Evolutionary conservation across 495 filamentous ascomycete genomes (phyloP).

Genomic region (Peziza echinospora): DNA sequence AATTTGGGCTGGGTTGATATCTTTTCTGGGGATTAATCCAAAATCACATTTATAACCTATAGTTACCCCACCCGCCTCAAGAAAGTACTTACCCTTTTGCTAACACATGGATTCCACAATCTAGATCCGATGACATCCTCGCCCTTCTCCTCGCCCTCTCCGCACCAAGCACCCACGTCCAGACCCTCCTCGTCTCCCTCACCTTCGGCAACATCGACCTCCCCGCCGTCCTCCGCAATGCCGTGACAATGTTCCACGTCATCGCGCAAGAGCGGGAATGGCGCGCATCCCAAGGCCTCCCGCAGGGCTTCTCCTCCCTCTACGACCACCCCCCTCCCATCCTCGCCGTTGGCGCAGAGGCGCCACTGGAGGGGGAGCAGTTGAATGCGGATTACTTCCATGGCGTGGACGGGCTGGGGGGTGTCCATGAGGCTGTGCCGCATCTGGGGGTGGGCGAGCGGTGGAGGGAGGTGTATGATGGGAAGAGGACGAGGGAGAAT

Average conservation of each 20-base stretch:
- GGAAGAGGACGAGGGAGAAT: neutral
- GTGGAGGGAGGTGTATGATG: conserved; percentile 50
- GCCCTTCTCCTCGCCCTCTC: conserved; percentile 70
- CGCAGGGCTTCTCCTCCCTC: conserved; percentile 47
- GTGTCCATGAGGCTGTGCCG: conserved; percentile 68
- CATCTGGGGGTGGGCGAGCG: conserved; percentile 64
- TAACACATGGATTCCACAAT: conserved; percentile 1
- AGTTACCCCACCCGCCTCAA: neutral
- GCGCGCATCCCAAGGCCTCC: conserved; percentile 42
- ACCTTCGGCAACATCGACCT: conserved; percentile 86
- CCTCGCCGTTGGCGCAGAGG: conserved; percentile 66
- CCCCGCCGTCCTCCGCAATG: conserved; percentile 64
- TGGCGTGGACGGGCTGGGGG: conserved; percentile 72
- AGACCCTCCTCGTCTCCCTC: conserved; percentile 67
- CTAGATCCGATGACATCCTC: conserved; percentile 81
- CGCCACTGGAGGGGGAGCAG: conserved; percentile 62
- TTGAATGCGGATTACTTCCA: conserved; percentile 85
- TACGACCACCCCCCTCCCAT: conserved; percentile 43
- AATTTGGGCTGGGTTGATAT: too few relatives aligned
- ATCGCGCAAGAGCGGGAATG: conserved; percentile 77
- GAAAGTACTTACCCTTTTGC: too few relatives aligned
- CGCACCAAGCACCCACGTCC: conserved; percentile 61
- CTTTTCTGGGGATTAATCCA: too few relatives aligned
- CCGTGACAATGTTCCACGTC: conserved; percentile 76
- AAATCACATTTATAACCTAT: too few relatives aligned